phyloP scores from a whole-genome alignment of 2,329 filamentous ascomycete genomes.

The Ophiostoma piceae region DNA sequence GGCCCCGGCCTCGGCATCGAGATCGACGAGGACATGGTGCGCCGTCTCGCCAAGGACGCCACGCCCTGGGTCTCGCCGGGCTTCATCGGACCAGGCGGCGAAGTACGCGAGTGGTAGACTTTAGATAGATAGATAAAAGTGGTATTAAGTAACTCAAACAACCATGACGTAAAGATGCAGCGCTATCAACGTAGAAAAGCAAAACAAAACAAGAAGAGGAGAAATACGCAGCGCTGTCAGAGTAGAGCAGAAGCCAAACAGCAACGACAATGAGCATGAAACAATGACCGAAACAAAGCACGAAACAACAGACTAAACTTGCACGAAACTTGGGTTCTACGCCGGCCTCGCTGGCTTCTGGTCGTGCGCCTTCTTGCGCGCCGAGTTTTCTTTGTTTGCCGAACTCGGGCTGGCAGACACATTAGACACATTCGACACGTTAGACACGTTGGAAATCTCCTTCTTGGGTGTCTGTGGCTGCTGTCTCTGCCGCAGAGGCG shows the following conservation, averaged over 20 bases:
- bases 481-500: conserved; percentile 16
- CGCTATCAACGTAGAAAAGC: background rate
- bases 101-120: conserved; percentile 53
- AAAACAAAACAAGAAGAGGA: background rate
- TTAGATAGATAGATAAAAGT: conserved; percentile 22
- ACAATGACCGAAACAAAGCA: background rate
- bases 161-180: background rate
- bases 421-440: background rate
- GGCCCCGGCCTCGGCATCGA: conserved; percentile 58
- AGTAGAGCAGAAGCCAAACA: background rate
- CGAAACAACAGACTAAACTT: background rate
- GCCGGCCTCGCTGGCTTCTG: background rate
- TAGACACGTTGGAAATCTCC: background rate
- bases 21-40: conserved; percentile 57
- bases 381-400: background rate
- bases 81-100: conserved; percentile 55
- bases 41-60: conserved; percentile 46
- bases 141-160: background rate
- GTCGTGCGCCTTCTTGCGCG: background rate
- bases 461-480: conserved; percentile 11
- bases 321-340: conserved; percentile 3
- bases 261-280: too few relatives aligned
- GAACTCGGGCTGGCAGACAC: background rate
- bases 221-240: background rate
- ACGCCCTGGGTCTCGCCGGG: conserved; percentile 51